Conservation (phyloP, 129 eudicot genomes). For the Tagetes erecta region DNA sequence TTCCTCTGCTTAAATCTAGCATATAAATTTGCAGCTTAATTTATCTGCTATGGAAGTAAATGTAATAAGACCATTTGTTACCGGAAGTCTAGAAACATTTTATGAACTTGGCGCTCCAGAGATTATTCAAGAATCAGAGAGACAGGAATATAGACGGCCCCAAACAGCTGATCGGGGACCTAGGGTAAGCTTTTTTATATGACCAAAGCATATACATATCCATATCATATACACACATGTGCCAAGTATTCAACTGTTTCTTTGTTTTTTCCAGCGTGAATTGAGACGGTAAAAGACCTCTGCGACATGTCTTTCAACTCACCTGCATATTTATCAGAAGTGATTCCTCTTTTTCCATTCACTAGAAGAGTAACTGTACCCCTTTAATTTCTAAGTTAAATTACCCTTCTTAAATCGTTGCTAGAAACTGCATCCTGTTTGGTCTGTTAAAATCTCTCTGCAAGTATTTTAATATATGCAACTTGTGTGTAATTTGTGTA, state of each 20-base stretch:
- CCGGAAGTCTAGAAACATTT: conserved; percentile 75
- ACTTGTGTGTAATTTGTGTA: background rate
- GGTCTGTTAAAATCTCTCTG: background rate
- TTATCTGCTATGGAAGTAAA: conserved; percentile 99
- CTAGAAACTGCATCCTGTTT: background rate
- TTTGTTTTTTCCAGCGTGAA: conserved; percentile 51
- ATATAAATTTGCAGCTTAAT: conserved; percentile 56
- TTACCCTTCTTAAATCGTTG: background rate
- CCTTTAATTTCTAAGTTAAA: background rate
- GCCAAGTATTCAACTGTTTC: background rate
- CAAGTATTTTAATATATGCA: background rate
- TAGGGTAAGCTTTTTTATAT: conserved; percentile 54
- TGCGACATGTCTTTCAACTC: background rate
- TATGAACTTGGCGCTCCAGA: conserved; percentile 81
- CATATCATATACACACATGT: background rate
- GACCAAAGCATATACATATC: background rate
- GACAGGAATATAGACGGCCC: conserved; percentile 55
- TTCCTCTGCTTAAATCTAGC: conserved; percentile 10
- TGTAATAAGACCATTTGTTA: conserved; percentile 83
- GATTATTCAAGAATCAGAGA: conserved; percentile 67
- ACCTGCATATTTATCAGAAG: conserved; percentile 15
- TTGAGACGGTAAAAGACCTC: conserved; percentile 43
- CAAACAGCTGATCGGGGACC: conserved; percentile 79
- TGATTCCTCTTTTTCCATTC: background rate
- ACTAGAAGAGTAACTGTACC: background rate